Base-by-base conservation (phyloP, 2,329 filamentous ascomycete genomes). In the Penicillium sp. region DNA sequence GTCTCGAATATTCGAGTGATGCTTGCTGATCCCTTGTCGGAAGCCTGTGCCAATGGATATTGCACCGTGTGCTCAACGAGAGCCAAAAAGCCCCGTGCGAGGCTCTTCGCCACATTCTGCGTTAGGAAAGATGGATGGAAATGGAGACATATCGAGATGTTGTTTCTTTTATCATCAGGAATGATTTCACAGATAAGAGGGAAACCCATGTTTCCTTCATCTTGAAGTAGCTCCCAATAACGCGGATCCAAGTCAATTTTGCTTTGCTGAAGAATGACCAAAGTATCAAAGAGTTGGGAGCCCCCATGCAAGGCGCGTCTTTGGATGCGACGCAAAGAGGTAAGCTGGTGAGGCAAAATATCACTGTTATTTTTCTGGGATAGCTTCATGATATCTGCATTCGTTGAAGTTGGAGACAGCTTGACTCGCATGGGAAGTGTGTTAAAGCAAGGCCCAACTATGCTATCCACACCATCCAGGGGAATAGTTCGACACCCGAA, bases 361-460 rank as follows among this genome's bases (percentile, higher is more conserved):
- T 86, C 79, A 0, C 83, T 75, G 65, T 89, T 92, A 25, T 84
- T 69, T 0, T 73, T 72, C 49, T 92, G 87, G 2, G 90, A 78
- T 2, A 75, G 69, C 54, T 81, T 82, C 25, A 88, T 74, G 11
- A 92, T 68, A 5, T 86, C 81, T 0, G 79, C 64, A 54, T 86
- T 85, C 15, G 79, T 81, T 1, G 71, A 75, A 2, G 69, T 69
- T 2, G 68, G 67, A 1, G 79, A 73, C 9, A 89, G 57, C 29
- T 84, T 74, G 15, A 85, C 74, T 25, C 90, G 83, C 1, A 92
- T 68, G 0, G 92, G 91, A 12, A 96, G 74, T 0, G 92, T 96
- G 68, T 96, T 97, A 79, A 97, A 96, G 69, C 91, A 96, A 0
- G 92, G 92, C 0, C 90, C 91, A n/a, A 95, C 83, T 6, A 96